Conservation (phyloP, 768 basidiomycete genomes). For the Tulasnella sp. region DNA sequence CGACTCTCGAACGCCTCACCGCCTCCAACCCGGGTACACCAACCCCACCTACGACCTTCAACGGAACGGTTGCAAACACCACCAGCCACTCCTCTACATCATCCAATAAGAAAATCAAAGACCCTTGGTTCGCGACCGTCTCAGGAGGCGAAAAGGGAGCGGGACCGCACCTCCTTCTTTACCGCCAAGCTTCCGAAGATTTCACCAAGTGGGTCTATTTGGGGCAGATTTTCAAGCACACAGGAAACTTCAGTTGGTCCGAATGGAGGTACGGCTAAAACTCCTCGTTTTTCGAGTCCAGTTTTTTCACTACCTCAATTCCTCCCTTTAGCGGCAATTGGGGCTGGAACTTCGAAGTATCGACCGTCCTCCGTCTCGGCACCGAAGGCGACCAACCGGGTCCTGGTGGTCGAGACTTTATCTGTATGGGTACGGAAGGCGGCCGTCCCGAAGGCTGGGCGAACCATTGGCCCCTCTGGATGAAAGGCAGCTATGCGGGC, state of each 20-base stretch:
- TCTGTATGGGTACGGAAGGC: background rate
- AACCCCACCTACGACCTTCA: background rate
- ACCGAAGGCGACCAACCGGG: conserved; percentile 3
- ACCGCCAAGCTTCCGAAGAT: background rate
- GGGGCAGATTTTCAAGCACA: background rate
- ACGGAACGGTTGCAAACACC: background rate
- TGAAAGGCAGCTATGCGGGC: background rate
- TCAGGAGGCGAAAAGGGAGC: background rate
- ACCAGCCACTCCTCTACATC: background rate
- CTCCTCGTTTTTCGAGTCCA: background rate
- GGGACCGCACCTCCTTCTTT: background rate
- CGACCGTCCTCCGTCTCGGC: conserved; percentile 2
- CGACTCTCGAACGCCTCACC: background rate
- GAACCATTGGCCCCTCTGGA: background rate
- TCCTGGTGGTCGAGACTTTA: background rate
- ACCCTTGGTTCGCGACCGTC: conserved; percentile 2
- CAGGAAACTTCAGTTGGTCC: background rate
- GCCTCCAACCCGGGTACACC: background rate
- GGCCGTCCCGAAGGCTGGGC: background rate
- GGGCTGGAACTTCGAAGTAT: background rate
- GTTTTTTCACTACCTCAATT: background rate
- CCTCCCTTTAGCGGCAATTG: background rate
- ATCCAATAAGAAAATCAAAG: background rate
- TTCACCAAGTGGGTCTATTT: conserved; percentile 13
- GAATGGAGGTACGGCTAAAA: background rate